phyloP scores from a whole-genome alignment of 176 grass and related monocot species.

The Bothriochloa decipiens region DNA sequence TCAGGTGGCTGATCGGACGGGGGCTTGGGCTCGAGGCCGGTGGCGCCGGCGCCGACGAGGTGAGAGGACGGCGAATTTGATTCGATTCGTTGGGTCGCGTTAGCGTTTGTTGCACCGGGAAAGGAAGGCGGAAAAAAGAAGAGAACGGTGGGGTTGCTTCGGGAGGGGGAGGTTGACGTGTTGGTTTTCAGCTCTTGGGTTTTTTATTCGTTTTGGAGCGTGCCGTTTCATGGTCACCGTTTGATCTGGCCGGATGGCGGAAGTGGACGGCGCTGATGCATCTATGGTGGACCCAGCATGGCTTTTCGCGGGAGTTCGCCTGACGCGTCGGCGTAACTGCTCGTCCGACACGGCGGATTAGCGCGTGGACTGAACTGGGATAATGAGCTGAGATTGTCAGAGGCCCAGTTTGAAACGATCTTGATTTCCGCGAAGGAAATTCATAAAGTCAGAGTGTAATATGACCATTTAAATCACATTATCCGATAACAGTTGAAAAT shows the following conservation, averaged over 20 bases:
- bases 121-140: background rate
- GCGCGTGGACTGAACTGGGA: background rate
- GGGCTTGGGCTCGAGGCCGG: background rate
- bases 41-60: background rate
- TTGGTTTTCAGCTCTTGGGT: background rate
- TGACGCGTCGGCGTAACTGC: background rate
- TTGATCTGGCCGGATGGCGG: slow-evolving; percentile 4
- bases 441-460: too few relatives aligned
- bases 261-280: slow-evolving; percentile 37
- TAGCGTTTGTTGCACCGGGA: slow-evolving; percentile 49
- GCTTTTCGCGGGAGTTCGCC: slow-evolving; percentile 37
- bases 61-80: background rate
- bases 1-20: slow-evolving; percentile 10
- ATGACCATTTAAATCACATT: too few relatives aligned
- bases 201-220: background rate
- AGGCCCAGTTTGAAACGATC: too few relatives aligned
- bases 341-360: slow-evolving; percentile 34
- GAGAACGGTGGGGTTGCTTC: slow-evolving; percentile 41
- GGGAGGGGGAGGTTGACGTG: slow-evolving; percentile 32
- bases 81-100: slow-evolving; percentile 44
- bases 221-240: background rate
- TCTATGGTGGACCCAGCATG: background rate
- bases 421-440: too few relatives aligned
- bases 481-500: too few relatives aligned
- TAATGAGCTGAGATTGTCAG: background rate